Base-by-base conservation (phyloP, 2,329 filamentous ascomycete genomes). In the Coniochaeta ligniaria region DNA sequence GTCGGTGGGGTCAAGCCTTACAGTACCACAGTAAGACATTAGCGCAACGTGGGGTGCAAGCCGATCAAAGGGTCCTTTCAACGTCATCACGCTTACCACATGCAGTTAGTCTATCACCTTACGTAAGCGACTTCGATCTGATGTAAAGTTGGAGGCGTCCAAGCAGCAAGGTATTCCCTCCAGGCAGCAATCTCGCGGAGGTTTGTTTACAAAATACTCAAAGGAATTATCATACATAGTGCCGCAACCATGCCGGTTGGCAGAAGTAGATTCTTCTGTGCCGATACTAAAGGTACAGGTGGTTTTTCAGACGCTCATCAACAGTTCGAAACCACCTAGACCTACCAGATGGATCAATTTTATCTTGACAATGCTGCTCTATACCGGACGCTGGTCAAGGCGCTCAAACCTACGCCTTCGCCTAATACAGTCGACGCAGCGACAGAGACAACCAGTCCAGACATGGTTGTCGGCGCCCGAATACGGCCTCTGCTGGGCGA, bases 401-500 rank as follows among this genome's bases (percentile, higher is more conserved):
- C 59, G 3, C 59, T 36, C 4, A 63, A 59, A 31, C 22, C 24
- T 31, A 12, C 4, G 2, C 59, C 7, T 45, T 14, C 57, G 54
- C n/a, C 47, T 5, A 28, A 31, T 24, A 6, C 26, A 16, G 14
- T 4, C 26, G 14, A 31, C 2, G 47, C 12, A 8, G 55, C 59
- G 12, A 55, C 52, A 31, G 59, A 47, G 38, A 35, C 41, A 24
- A 43, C 59, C 7, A 66, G 58, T 59, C 57, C 60, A 1, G 69
- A 74, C 41, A 73, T 76, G 47, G 64, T 73, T 17, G 74, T 78
- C 16, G 68, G 71, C 26, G 67, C 73, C n/a, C 66, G 75, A 1
- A 65, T 78, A 35, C 70, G 74, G 1, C 75, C 75, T 0, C 67
- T 76, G 58, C 63, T 74, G 0, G 67, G 71, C 0, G 72, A 76